Percentiles rank a stretch among this genome's conserved stretches.
Conservation (phyloP, 2,329 filamentous ascomycete genomes). For the Penicillium sp. region DNA sequence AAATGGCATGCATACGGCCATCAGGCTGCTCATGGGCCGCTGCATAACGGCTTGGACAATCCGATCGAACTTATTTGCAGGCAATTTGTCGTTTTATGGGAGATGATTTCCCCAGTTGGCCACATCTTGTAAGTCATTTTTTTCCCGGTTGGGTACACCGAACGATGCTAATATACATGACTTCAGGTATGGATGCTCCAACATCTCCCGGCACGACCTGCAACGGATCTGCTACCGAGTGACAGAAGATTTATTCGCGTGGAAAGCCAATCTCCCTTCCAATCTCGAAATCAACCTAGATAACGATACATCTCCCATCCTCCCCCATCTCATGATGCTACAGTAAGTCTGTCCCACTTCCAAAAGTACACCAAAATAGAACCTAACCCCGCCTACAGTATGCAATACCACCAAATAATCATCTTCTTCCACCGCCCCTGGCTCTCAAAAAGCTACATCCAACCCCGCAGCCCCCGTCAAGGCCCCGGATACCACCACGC, state of each 20-base stretch:
- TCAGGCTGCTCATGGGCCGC: constrained; percentile 14
- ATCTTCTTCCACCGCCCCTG: constrained; percentile 46
- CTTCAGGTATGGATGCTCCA: constrained; percentile 36
- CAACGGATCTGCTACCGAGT: constrained; percentile 37
- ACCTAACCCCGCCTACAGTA: constrained; percentile 25
- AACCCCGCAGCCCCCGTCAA: constrained; percentile 40
- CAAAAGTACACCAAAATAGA: neutral
- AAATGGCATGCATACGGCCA: constrained; percentile 35
- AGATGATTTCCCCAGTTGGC: constrained; percentile 43
- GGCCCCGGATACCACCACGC: constrained; percentile 46
- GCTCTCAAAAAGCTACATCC: constrained; percentile 43
- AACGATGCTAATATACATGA: constrained; percentile 12
- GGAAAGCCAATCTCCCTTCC: constrained; percentile 41
- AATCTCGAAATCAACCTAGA: constrained; percentile 37
- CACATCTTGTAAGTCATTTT: constrained; percentile 37
- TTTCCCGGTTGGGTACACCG: neutral
- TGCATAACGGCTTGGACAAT: constrained; percentile 26
- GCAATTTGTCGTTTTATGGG: constrained; percentile 42
- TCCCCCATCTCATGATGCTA: constrained; percentile 43
- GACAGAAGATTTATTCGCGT: constrained; percentile 39
- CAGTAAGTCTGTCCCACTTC: constrained; percentile 29
- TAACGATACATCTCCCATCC: constrained; percentile 31
- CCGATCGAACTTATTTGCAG: constrained; percentile 36
- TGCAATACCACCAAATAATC: constrained; percentile 46
- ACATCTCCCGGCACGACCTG: constrained; percentile 38